Conservation (phyloP, 176 grass and related monocot species). For the Triticum urartu region DNA sequence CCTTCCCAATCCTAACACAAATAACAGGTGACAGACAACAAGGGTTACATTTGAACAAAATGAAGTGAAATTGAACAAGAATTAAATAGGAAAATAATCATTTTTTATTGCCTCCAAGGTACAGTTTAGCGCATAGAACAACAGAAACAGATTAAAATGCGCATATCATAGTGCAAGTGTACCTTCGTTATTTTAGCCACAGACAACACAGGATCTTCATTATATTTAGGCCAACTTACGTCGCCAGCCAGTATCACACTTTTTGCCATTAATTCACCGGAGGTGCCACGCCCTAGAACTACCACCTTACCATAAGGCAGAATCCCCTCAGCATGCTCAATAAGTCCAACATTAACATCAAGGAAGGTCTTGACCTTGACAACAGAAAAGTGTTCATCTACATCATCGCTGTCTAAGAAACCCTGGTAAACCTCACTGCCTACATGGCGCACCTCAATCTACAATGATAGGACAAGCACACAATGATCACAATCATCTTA, state of each 20-base stretch:
- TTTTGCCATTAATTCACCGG: conserved; percentile 17
- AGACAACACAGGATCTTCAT: neutral
- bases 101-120: neutral
- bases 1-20: conserved; percentile 24
- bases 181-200: conserved; percentile 8
- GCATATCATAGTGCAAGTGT: neutral
- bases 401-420: neutral
- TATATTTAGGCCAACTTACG: neutral
- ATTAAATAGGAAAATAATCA: neutral
- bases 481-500: neutral
- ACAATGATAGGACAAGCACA: neutral
- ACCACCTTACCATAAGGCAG: neutral
- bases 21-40: neutral
- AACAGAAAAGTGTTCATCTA: conserved; percentile 11
- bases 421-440: neutral
- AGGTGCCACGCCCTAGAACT: neutral
- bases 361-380: neutral
- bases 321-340: neutral
- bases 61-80: neutral
- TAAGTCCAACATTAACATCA: conserved; percentile 17
- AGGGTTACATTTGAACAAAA: conserved; percentile 16
- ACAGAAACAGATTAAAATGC: neutral
- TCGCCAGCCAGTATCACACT: neutral
- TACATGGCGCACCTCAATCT: conserved; percentile 23
- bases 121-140: neutral